These are phyloP conservation scores for Pyrenochaeta sp. DNA, from an alignment of 2,329 filamentous ascomycete species.

Conservation along the genomic window DNA sequence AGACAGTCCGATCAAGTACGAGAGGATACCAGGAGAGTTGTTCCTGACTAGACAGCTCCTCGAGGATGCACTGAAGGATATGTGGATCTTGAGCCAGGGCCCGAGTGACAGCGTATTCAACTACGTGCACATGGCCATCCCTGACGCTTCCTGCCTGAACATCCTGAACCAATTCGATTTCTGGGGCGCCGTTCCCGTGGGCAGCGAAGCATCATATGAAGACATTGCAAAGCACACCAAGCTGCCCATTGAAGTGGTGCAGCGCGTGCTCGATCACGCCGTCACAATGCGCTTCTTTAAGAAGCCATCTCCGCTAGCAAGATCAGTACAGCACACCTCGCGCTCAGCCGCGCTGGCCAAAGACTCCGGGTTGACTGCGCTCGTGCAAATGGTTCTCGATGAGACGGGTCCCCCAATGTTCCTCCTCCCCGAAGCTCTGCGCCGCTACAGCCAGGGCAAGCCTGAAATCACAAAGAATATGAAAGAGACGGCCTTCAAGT, in stretches of 20 bases:
- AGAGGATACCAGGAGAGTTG: conserved; percentile 51
- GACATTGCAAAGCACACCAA: conserved; percentile 35
- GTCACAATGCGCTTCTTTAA: conserved; percentile 47
- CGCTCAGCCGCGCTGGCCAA: conserved; percentile 39
- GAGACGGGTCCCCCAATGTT: conserved; percentile 38
- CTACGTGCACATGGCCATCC: conserved; percentile 47
- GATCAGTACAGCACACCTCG: conserved; percentile 33
- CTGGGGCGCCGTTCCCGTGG: conserved; percentile 59
- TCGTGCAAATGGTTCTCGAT: conserved; percentile 35
- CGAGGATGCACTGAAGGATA: conserved; percentile 56
- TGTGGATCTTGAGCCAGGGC: conserved; percentile 57
- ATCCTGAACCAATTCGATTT: conserved; percentile 62
- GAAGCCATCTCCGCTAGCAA: conserved; percentile 19
- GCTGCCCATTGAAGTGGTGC: conserved; percentile 36
- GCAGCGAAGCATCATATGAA: conserved; percentile 52
- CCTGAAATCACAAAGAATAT: conserved; percentile 28
- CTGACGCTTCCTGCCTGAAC: conserved; percentile 56
- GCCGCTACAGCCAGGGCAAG: conserved; percentile 35
- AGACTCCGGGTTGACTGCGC: conserved; percentile 30
- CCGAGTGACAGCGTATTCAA: conserved; percentile 60
- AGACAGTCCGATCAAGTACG: conserved; percentile 54
- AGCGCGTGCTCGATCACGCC: conserved; percentile 44
- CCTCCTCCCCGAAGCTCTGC: conserved; percentile 35
- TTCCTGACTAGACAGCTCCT: conserved; percentile 56
- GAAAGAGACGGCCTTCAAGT: conserved; percentile 36